Evolutionary conservation across 2,329 filamentous ascomycete genomes (phyloP).

Genomic region (Botrytis hyacinthi): DNA sequence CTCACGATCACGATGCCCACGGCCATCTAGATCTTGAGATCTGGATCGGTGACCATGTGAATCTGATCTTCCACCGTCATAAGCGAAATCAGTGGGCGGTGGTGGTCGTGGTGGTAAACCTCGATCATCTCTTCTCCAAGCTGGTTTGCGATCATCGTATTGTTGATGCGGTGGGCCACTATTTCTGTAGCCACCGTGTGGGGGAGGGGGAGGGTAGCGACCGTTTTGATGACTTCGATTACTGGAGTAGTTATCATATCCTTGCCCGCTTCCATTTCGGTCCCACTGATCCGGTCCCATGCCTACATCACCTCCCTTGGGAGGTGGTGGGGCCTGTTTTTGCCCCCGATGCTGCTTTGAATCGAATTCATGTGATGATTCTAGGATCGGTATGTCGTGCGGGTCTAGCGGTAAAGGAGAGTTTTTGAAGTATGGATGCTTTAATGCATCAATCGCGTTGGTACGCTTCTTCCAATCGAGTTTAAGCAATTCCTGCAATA

Average conservation of each 20-base stretch:
- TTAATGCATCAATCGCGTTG: slow-evolving; percentile 89
- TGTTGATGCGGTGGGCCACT: slow-evolving; percentile 31
- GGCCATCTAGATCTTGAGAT: slow-evolving; percentile 39
- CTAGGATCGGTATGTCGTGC: slow-evolving; percentile 84
- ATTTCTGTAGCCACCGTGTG: slow-evolving; percentile 33
- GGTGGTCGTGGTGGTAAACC: slow-evolving; percentile 37
- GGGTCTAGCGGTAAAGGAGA: slow-evolving; percentile 76
- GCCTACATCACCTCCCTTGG: slow-evolving; percentile 86
- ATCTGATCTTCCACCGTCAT: slow-evolving; percentile 36
- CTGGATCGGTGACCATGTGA: slow-evolving; percentile 45
- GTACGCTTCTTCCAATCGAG: slow-evolving; percentile 86
- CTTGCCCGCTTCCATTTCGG: slow-evolving; percentile 32
- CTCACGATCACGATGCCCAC: slow-evolving; percentile 25
- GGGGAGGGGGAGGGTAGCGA: slow-evolving; percentile 27
- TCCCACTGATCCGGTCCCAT: slow-evolving; percentile 53
- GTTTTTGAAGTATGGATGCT: slow-evolving; percentile 87
- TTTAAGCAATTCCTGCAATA: slow-evolving; percentile 78
- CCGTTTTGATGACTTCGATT: slow-evolving; percentile 25
- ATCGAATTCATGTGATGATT: slow-evolving; percentile 96
- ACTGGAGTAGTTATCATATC: slow-evolving; percentile 31
- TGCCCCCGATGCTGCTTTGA: slow-evolving; percentile 85
- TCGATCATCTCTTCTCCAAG: slow-evolving; percentile 35
- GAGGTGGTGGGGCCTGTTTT: slow-evolving; percentile 79
- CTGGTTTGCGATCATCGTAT: slow-evolving; percentile 37
- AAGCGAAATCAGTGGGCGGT: slow-evolving; percentile 34